Conservation (phyloP, 352 stramenopile genomes). For the Sclerospora graminicola region DNA sequence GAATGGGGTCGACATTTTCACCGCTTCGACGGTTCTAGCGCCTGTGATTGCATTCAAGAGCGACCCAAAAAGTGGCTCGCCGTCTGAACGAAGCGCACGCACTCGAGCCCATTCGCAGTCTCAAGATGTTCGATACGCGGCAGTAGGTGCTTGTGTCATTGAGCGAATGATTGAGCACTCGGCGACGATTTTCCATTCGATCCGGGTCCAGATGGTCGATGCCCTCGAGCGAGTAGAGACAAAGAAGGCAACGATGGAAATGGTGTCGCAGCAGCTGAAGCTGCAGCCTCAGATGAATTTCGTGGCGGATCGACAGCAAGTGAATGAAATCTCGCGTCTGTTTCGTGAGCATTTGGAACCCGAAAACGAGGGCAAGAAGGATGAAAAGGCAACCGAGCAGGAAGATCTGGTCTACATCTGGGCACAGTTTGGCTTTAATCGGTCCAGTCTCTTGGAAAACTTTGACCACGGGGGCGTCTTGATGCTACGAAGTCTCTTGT, state of each 20-base stretch:
- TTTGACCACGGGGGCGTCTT: conserved; percentile 73
- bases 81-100: conserved; percentile 26
- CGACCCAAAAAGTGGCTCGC: conserved; percentile 28
- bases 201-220: conserved; percentile 54
- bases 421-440: conserved; percentile 73
- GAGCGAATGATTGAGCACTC: conserved; percentile 74
- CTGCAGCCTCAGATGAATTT: conserved; percentile 58
- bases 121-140: conserved; percentile 67
- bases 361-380: conserved; percentile 3
- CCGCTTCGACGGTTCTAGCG: conserved; percentile 47
- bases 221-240: conserved; percentile 47
- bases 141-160: conserved; percentile 62
- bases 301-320: conserved; percentile 47
- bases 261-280: conserved; percentile 60
- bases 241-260: conserved; percentile 51
- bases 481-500: conserved; percentile 46
- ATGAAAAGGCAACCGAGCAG: conserved; percentile 11
- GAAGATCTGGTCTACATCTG: conserved; percentile 47
- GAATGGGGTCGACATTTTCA: conserved; percentile 60
- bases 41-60: conserved; percentile 76
- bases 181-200: conserved; percentile 60
- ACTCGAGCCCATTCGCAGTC: conserved; percentile 44
- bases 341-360: conserved; percentile 34
- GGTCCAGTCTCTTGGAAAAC: conserved; percentile 47
- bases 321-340: conserved; percentile 51